Evolutionary conservation across 2,329 filamentous ascomycete species (phyloP), one percentile per base, ranked within the genome.

Genomic region (Intubia oerlemansii): DNA sequence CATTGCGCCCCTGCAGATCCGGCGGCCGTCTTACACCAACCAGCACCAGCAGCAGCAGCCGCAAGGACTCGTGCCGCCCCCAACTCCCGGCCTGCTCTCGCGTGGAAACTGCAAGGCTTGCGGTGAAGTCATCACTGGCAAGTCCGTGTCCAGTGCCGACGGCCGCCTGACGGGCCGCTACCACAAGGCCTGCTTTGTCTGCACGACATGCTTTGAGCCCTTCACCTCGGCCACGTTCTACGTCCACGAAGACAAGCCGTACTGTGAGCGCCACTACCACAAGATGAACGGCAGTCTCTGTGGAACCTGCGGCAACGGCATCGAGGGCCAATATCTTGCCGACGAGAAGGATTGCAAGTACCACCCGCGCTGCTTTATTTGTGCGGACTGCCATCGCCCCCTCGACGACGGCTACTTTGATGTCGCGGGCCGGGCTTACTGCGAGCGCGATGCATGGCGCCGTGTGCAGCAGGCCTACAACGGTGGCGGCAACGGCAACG

Each of bases 111-210:
- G 88, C 54, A 79, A 81, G 42, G 78, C 79, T 1, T 98, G 88
- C 48, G 59, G 66, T 4, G 56, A 75, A 25, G 55, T 62, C 6
- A 95, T 98, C 41, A 66, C 69, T 25, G 85, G 82, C 13, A 95
- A 93, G 52, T 92, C 82, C 2, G 72, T 98, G 33, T 91, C 85
- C 19, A 91, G 82, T 10, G 82, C 82, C 1, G 88, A 93, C 41
- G 88, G 88, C 11, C 73, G 84, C 15, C 58, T 98, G 15, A 91
- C 80, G 1, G 88, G 88, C 8, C 74, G 82, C 37, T 98, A 92
- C 49, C 88, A 98, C 58, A 91, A 90, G 48, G 66, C 75, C 5
- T 98, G 85, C 48, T 95, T 98, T 45, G 78, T 85, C 9, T 98
- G 88, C 59, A 66, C 69, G 5, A 82, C 76, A 2, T 98, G 88